Conservation (phyloP, 1,139 yeast genomes). For the Candida sanyaensis region DNA sequence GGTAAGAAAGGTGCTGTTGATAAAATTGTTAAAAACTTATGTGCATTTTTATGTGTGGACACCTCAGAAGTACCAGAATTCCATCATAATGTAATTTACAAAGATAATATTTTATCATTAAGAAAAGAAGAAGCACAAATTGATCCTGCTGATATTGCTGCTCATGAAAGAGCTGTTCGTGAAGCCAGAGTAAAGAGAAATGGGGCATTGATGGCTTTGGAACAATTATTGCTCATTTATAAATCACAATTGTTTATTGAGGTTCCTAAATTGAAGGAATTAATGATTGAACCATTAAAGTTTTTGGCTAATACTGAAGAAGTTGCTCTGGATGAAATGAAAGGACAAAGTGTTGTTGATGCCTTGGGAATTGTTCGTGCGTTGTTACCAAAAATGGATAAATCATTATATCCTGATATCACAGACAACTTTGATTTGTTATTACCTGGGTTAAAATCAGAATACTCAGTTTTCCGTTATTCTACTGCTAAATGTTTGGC, state of each 20-base stretch:
- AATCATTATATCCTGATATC: conserved; percentile 51
- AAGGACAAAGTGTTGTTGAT: conserved; percentile 86
- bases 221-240: conserved; percentile 52
- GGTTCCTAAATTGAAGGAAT: conserved; percentile 67
- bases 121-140: conserved; percentile 76
- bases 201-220: conserved; percentile 78
- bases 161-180: conserved; percentile 63
- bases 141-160: conserved; percentile 66
- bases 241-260: conserved; percentile 55
- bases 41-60: conserved; percentile 94
- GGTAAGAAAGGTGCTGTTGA: conserved; percentile 78
- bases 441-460: conserved; percentile 64
- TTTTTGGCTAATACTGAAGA: conserved; percentile 31
- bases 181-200: conserved; percentile 79
- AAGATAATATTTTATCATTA: conserved; percentile 67
- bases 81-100: conserved; percentile 59
- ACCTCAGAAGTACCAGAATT: conserved; percentile 96
- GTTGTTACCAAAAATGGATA: conserved; percentile 62
- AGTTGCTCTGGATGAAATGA: conserved; percentile 42
- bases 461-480: conserved; percentile 79
- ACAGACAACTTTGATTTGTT: conserved; percentile 49
- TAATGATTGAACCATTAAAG: conserved; percentile 68
- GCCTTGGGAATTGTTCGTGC: conserved; percentile 82
- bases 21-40: conserved; percentile 83
- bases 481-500: conserved; percentile 92